A percentile compares a stretch with the other conserved stretches of the same genome.
Evolutionary conservation across 768 basidiomycete genomes (phyloP).

Genomic region (Leccinum uliginosum): DNA sequence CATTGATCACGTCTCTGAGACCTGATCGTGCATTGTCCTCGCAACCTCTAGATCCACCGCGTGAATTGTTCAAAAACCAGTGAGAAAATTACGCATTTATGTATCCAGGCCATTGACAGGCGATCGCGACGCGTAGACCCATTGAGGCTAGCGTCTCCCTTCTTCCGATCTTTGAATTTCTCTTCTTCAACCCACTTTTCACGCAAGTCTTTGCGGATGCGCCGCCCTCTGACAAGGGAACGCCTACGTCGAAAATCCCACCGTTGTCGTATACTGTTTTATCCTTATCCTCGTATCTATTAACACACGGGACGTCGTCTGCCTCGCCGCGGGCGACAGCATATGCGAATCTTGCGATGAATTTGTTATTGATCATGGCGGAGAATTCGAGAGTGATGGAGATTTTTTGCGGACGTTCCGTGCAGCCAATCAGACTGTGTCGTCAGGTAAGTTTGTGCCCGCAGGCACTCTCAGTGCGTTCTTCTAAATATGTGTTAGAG

Average conservation of each 20-base stretch:
- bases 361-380: constrained; percentile 46
- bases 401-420: constrained; percentile 39
- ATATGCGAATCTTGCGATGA: constrained; percentile 58
- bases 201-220: constrained; percentile 41
- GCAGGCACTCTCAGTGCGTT: neutral
- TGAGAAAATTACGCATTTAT: constrained; percentile 22
- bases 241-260: constrained; percentile 19
- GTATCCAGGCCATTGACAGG: neutral
- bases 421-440: constrained; percentile 50
- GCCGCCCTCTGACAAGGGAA: constrained; percentile 26
- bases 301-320: constrained; percentile 63
- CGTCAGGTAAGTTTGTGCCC: constrained; percentile 46
- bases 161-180: constrained; percentile 59
- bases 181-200: constrained; percentile 49
- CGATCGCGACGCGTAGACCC: constrained; percentile 41
- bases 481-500: constrained; percentile 34
- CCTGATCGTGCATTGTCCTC: constrained; percentile 51
- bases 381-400: constrained; percentile 48
- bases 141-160: constrained; percentile 56
- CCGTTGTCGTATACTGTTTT: constrained; percentile 47
- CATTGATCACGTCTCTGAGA: constrained; percentile 47
- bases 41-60: constrained; percentile 42
- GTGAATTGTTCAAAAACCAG: constrained; percentile 57
- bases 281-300: constrained; percentile 58
- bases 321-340: constrained; percentile 54